These are phyloP conservation scores for Flueggea neowawraea DNA, from an alignment of 441 rosid species.

Conservation along the genomic window DNA sequence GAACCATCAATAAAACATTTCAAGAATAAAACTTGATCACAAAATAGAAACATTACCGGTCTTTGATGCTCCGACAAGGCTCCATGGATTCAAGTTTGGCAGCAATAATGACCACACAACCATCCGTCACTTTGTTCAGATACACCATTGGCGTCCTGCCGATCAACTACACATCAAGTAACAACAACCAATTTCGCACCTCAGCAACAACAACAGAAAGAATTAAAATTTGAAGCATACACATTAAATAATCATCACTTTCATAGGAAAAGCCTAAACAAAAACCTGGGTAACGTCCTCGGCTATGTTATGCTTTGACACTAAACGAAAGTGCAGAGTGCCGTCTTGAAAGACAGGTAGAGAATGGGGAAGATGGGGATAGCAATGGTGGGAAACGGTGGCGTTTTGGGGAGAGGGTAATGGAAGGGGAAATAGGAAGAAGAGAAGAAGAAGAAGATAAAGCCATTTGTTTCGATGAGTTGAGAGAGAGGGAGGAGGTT, in stretches of 20 bases:
- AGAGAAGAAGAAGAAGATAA: constrained; percentile 39
- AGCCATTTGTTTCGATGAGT: constrained; percentile 23
- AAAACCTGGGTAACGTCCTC: constrained; percentile 91
- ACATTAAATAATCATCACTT: background rate
- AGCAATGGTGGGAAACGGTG: constrained; percentile 18
- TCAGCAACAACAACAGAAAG: too few relatives aligned
- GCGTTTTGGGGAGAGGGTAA: constrained; percentile 15
- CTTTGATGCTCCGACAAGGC: constrained; percentile 91
- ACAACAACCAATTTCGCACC: too few relatives aligned
- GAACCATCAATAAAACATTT: too few relatives aligned
- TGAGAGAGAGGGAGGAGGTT: constrained; percentile 3
- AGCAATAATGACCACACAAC: constrained; percentile 80
- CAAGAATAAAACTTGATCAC: background rate
- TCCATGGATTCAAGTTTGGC: constrained; percentile 98
- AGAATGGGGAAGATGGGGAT: constrained; percentile 13
- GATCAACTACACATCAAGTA: constrained; percentile 51
- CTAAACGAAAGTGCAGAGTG: constrained; percentile 18
- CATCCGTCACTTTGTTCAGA: constrained; percentile 76
- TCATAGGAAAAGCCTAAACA: constrained; percentile 1
- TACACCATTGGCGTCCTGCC: constrained; percentile 93
- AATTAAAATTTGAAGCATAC: too few relatives aligned
- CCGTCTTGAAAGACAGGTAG: constrained; percentile 16
- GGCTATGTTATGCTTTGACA: constrained; percentile 60
- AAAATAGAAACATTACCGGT: constrained; percentile 43
- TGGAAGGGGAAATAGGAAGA: constrained; percentile 9